Evolutionary conservation across 2,329 filamentous ascomycete species (phyloP).

Genomic region (Trichoderma endophyticum): DNA sequence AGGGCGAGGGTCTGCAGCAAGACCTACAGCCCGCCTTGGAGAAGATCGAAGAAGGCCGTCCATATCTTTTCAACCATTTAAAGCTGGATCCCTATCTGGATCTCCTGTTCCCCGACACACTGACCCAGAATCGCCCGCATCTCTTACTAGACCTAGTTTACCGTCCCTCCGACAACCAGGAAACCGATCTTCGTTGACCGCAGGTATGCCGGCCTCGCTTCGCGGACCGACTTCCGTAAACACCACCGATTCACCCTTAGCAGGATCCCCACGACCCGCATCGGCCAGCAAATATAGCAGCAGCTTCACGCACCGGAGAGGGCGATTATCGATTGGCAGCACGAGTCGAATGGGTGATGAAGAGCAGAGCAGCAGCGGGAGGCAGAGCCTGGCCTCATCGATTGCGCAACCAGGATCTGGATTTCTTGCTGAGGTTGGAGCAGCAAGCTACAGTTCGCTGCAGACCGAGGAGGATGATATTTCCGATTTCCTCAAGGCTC

Average conservation of each 20-base stretch:
- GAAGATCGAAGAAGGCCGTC: slow-evolving; percentile 68
- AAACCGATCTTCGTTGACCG: slow-evolving; percentile 69
- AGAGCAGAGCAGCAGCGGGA: slow-evolving; percentile 76
- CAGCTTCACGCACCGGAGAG: slow-evolving; percentile 84
- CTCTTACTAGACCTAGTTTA: slow-evolving; percentile 47
- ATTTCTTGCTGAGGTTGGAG: slow-evolving; percentile 67
- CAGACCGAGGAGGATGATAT: slow-evolving; percentile 87
- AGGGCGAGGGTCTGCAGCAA: slow-evolving; percentile 30
- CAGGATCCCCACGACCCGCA: slow-evolving; percentile 74
- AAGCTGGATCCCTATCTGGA: slow-evolving; percentile 88
- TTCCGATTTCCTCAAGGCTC: slow-evolving; percentile 82
- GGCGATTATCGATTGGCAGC: slow-evolving; percentile 72
- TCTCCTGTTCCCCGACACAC: slow-evolving; percentile 62
- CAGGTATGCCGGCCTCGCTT: slow-evolving; percentile 71
- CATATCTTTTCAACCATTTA: slow-evolving; percentile 92
- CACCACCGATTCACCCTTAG: slow-evolving; percentile 62
- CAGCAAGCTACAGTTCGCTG: slow-evolving; percentile 63
- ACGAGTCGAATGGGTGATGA: slow-evolving; percentile 65
- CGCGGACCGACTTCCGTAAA: slow-evolving; percentile 57
- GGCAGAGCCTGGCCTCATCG: slow-evolving; percentile 70
- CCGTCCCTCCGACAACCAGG: slow-evolving; percentile 51
- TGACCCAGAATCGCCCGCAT: slow-evolving; percentile 53
- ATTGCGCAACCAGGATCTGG: slow-evolving; percentile 72
- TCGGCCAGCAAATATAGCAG: slow-evolving; percentile 86
- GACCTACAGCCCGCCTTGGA: slow-evolving; percentile 43